Evolutionary conservation across 441 rosid species (phyloP), one percentile per base, ranked within the genome.

Genomic region (Euphorbia celastroides): DNA sequence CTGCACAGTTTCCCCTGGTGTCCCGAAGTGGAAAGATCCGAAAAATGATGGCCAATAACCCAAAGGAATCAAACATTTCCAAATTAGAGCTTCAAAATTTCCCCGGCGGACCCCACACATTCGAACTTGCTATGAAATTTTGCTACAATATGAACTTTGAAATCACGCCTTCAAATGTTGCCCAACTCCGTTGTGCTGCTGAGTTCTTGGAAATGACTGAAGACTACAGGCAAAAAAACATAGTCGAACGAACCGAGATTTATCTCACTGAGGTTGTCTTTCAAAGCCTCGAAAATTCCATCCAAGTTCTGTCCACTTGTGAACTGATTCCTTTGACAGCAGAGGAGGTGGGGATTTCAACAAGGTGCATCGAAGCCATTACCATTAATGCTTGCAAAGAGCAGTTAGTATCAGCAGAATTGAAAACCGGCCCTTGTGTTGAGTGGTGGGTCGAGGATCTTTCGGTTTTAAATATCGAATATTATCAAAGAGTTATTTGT

Each of bases 381-480:
- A 84, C 96, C 4, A 62, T 83, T 79, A 85, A 82, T 75, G 92
- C 92, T 64, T 84, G 84, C 67, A 84, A 88, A 65, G 95, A 90
- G 73, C 96, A 90, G 73, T 64, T 90, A 36, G 96, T 78, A 66
- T 84, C 90, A 14, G 73, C n/a, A n/a, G n/a, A 88, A 68, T 78
- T 89, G 17, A 89, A 89, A 54, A 75, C 36, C 19, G 20, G 80
- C 54, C 63, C 76, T 42, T 78, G 88, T 68, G 73, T 82, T 10
- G 89, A 83, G 61, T 84, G 93, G 90, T 92, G 96, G 98, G 75
- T 83, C 2, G 88, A 92, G 73, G 93, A 90, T 72, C 83, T 92
- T 27, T 86, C 89, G 5, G 79, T 60, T 10, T 76, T 92, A 25
- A 72, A 84, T 59, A 83, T 88, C 38, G 83, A 81, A 50, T 87